Evolutionary conservation across 2,329 filamentous ascomycete species (phyloP).

Genomic region (Penicillium sclerotiorum): DNA sequence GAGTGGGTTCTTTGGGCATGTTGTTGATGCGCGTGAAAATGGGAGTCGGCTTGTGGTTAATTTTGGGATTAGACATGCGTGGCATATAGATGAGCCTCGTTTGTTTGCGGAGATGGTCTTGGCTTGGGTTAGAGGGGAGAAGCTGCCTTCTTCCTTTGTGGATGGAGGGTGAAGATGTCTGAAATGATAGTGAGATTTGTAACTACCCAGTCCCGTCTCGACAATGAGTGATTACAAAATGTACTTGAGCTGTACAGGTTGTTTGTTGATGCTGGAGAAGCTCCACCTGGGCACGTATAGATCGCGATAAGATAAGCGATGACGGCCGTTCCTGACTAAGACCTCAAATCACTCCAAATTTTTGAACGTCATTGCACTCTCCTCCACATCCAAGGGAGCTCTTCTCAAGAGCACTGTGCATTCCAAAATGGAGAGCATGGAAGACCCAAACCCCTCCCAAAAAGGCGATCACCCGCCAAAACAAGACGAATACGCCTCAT

Average conservation of each 20-base stretch:
- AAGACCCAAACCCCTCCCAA: background rate
- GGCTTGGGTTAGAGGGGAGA: conserved; percentile 3
- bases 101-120: conserved; percentile 7
- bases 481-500: conserved; percentile 8
- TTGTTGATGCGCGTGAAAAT: conserved; percentile 5
- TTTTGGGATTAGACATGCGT: conserved; percentile 9
- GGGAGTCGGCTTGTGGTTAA: conserved; percentile 12
- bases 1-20: conserved; percentile 5
- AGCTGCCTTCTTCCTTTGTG: conserved; percentile 1
- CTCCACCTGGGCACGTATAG: background rate
- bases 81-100: conserved; percentile 8
- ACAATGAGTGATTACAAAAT: no score
- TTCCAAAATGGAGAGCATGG: background rate
- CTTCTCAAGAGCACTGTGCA: background rate
- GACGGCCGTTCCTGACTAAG: no score
- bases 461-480: background rate
- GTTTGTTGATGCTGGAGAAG: background rate
- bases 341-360: no score
- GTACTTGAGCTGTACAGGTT: no score
- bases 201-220: no score
- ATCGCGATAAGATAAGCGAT: conserved; percentile 8
- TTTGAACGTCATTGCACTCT: background rate
- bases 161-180: conserved; percentile 7
- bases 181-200: no score
- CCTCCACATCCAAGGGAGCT: background rate